A percentile compares a stretch with the other conserved stretches of the same genome.
These are phyloP conservation scores for Pelargonium exstipulatum DNA, from an alignment of 441 rosid genomes.

Conservation along the genomic window DNA sequence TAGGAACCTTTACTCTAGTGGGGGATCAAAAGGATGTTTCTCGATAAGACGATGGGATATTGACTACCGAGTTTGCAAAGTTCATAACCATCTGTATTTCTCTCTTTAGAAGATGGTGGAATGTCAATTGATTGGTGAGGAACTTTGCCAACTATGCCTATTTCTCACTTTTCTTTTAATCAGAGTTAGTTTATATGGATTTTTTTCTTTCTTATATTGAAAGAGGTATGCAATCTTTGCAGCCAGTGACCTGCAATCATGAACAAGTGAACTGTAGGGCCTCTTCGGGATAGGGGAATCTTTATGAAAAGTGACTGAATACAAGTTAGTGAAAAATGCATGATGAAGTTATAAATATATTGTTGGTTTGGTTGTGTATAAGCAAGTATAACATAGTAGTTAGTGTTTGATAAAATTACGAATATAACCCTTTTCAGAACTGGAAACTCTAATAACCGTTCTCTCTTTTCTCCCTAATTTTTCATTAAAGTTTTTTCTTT, in stretches of 20 bases:
- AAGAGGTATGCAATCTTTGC: not conserved
- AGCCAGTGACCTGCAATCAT: not conserved
- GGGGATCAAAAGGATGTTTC: slow-evolving; percentile 1
- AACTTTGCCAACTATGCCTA: not conserved
- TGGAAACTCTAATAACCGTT: not conserved
- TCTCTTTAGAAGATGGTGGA: too few species aligned
- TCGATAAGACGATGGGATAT: slow-evolving; percentile 9
- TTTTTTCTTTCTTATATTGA: not conserved
- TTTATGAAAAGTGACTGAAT: not conserved
- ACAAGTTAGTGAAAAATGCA: not conserved
- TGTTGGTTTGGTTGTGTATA: not conserved
- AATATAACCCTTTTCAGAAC: not conserved
- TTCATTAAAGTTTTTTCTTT: too few species aligned
- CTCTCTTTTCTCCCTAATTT: too few species aligned
- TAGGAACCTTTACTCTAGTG: slow-evolving; percentile 21
- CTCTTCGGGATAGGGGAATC: not conserved
- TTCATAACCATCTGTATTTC: too few species aligned
- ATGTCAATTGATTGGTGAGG: not conserved
- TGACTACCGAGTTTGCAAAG: too few species aligned
- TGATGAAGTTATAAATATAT: too few species aligned
- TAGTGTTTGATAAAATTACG: not conserved
- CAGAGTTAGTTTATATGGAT: not conserved
- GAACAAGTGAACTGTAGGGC: too few species aligned
- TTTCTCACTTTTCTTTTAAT: not conserved
- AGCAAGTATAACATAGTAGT: not conserved